Evolutionary conservation across 2,329 filamentous ascomycete genomes (phyloP), one percentile per base, ranked within the genome.

Genomic region (Pseudohalonectria lignicola): DNA sequence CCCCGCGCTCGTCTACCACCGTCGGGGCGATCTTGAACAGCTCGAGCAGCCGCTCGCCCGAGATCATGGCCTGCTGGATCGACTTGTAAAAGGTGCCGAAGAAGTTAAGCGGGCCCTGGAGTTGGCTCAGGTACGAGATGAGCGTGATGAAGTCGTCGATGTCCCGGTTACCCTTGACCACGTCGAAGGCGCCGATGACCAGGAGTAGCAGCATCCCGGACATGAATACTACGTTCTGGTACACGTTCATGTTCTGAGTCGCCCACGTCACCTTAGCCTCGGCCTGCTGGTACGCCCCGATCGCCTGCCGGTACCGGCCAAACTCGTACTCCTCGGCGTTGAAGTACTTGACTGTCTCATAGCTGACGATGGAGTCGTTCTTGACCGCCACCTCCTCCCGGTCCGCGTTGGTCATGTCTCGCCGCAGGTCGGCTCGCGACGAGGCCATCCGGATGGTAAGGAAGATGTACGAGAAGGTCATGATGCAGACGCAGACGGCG

Each of bases 331-430:
- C 67, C 52, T 90, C 85, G 7, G 84, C 84, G 49, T 90, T 90
- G 67, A 92, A 92, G 52, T 90, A 90, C 55, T 90, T 92, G 54
- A 90, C 85, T 2, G 84, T 90, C 63, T 98, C 92, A 57, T 96
- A 98, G n/a, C 87, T 94, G 44, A 92, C 87, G 66, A 98, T 92
- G 1, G 92, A 96, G 58, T 98, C 92, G 55, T 95, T 96, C 62
- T 96, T 96, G 49, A 96, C 87, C 6, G 92, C 92, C 59, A 95
- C 90, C 61, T 95, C 87, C 61, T 95, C 87, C 45, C 92, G 76
- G 48, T 92, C 87, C 12, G 87, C 86, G 55, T 95, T 96, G 36
- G 90, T 90, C 82, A 95, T 95, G 53, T 90, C 77, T 43, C 92
- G 76, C 50, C 92, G 79, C 51, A 94, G 86, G 51, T 94, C 86